A percentile compares a stretch with the other conserved stretches of the same genome.
Conservation (phyloP, 2,329 filamentous ascomycete species). For the Penicillium brasilianum region DNA sequence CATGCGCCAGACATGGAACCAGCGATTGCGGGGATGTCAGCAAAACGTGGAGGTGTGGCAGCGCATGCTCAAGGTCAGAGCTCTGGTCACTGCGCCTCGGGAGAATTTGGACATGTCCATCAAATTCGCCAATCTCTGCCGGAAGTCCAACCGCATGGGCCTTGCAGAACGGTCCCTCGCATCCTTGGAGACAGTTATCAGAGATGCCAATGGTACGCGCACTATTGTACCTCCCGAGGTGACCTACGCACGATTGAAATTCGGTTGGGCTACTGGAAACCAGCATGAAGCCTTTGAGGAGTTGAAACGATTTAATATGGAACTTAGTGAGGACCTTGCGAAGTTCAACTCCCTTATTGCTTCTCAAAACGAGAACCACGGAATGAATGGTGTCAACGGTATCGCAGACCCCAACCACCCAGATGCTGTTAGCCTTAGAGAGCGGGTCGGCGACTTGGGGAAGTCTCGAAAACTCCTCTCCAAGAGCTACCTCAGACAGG, state of each 20-base stretch:
- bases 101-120: conserved; percentile 99
- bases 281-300: conserved; percentile 67
- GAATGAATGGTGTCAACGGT: conserved; percentile 56
- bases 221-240: conserved; percentile 69
- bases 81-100: conserved; percentile 85
- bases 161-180: conserved; percentile 94
- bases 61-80: conserved; percentile 92
- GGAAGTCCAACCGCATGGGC: conserved; percentile 92
- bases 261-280: conserved; percentile 83
- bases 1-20: conserved; percentile 95
- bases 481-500: conserved; percentile 94
- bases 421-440: conserved; percentile 45
- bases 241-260: conserved; percentile 96
- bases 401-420: conserved; percentile 47
- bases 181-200: conserved; percentile 78
- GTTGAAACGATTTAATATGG: conserved; percentile 65
- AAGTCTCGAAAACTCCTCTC: conserved; percentile 76
- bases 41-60: conserved; percentile 99
- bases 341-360: conserved; percentile 50
- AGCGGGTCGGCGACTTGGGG: conserved; percentile 54
- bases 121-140: conserved; percentile 97
- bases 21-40: conserved; percentile 89
- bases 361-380: conserved; percentile 45
- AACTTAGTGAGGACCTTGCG: conserved; percentile 64
- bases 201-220: conserved; percentile 46